Conservation (phyloP, 2,329 filamentous ascomycete genomes). For the Penicillium crustosum region DNA sequence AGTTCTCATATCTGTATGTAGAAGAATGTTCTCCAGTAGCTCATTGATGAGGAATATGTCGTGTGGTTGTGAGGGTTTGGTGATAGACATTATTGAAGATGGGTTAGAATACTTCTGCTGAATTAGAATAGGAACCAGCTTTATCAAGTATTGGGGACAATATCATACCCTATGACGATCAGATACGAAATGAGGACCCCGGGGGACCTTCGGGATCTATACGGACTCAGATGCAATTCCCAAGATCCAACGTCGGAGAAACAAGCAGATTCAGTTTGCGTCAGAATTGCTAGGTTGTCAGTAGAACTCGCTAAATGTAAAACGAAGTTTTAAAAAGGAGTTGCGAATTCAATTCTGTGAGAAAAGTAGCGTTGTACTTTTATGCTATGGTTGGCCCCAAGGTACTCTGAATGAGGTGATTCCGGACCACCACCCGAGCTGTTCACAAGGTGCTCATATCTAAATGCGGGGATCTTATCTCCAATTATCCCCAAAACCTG, state of each 20-base stretch:
- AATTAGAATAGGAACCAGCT: background rate
- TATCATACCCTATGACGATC: slow-evolving; percentile 6
- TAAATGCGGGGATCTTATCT: background rate
- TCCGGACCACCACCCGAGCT: background rate
- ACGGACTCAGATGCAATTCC: background rate
- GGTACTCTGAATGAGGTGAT: slow-evolving; percentile 10
- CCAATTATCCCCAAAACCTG: background rate
- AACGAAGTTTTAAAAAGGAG: background rate
- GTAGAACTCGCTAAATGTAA: background rate
- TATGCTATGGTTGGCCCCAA: slow-evolving; percentile 1
- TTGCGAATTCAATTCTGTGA: background rate
- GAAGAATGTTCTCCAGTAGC: slow-evolving; percentile 8
- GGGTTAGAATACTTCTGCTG: background rate
- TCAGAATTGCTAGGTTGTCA: background rate
- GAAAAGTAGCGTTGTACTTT: background rate
- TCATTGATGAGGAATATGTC: slow-evolving; percentile 9
- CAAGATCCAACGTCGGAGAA: background rate
- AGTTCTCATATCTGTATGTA: slow-evolving; percentile 8
- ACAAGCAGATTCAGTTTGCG: background rate
- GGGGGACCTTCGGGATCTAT: slow-evolving; percentile 5
- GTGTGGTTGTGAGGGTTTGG: background rate
- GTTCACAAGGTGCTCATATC: slow-evolving; percentile 7
- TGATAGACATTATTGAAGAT: slow-evolving; percentile 4
- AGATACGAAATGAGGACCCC: slow-evolving; percentile 9
- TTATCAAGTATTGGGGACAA: background rate